Evolutionary conservation across 352 stramenopile species (phyloP).

Genomic region (Pythium dissotocum): DNA sequence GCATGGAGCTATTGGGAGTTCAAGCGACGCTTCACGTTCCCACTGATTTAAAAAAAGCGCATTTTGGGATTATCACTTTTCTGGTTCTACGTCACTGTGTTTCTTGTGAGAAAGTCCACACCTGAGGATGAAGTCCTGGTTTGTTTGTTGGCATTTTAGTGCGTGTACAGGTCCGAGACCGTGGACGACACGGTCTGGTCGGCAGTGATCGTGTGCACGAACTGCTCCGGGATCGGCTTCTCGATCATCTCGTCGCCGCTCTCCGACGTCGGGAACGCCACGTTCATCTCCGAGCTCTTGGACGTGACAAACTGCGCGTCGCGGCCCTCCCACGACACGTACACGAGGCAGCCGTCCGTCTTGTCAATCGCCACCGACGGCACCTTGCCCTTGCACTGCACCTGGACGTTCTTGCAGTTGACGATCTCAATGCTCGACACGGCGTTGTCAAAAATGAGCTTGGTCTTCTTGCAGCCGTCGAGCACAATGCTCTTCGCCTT

Average conservation of each 20-base stretch:
- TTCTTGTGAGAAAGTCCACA: conserved; percentile 6
- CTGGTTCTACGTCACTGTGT: not conserved
- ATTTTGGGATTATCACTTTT: conserved; percentile 7
- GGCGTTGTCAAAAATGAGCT: conserved; percentile 95
- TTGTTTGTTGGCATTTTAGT: conserved; percentile 36
- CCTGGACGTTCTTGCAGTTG: conserved; percentile 97
- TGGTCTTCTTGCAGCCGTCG: conserved; percentile 95
- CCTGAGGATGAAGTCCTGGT: not conserved
- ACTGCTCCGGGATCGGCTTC: conserved; percentile 97
- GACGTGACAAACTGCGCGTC: conserved; percentile 93
- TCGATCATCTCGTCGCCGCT: conserved; percentile 93
- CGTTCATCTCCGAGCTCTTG: conserved; percentile 97
- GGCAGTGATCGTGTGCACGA: conserved; percentile 92
- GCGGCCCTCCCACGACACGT: conserved; percentile 93
- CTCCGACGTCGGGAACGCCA: conserved; percentile 89
- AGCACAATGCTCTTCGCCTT: conserved; percentile 98
- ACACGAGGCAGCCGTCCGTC: conserved; percentile 96
- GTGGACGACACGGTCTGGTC: conserved; percentile 88
- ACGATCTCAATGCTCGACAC: conserved; percentile 97
- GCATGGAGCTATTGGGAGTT: not conserved
- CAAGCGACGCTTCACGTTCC: not conserved
- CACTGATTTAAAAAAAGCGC: conserved; percentile 16
- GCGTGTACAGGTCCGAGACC: conserved; percentile 95
- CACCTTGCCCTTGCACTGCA: conserved; percentile 93
- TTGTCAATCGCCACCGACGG: conserved; percentile 98